Conservation (phyloP, 2,329 filamentous ascomycete species). For the Phialophora tarda region DNA sequence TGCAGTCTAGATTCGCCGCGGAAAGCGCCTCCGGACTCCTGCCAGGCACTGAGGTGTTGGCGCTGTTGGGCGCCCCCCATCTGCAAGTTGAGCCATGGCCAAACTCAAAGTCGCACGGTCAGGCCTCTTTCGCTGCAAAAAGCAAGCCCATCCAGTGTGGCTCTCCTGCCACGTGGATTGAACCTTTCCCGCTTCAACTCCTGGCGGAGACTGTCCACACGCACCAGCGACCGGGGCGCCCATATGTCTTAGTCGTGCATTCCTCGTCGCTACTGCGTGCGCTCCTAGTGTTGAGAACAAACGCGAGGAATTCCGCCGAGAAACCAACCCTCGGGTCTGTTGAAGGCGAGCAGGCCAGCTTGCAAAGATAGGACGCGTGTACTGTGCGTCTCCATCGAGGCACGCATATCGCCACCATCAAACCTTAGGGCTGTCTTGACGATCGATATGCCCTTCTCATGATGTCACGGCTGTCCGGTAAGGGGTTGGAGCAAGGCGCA, state of each 20-base stretch:
- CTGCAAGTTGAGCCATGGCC: not conserved
- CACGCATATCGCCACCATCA: not conserved
- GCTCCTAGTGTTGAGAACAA: not conserved
- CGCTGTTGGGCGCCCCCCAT: not conserved
- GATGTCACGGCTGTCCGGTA: not conserved
- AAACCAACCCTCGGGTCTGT: not conserved
- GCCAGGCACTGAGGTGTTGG: not conserved
- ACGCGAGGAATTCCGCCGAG: not conserved
- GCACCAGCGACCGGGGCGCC: not conserved
- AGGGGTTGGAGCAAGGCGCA: not conserved
- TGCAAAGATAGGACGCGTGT: not conserved
- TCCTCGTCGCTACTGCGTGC: not conserved
- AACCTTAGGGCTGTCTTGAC: not conserved
- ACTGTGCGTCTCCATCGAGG: not conserved
- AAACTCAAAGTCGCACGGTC: not conserved
- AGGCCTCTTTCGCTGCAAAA: not conserved
- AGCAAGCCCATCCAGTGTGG: not conserved
- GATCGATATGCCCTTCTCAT: not conserved
- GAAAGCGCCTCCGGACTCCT: conserved; percentile 3
- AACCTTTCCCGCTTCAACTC: not conserved
- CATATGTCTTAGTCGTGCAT: not conserved
- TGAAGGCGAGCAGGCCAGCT: not conserved
- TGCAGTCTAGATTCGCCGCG: conserved; percentile 2
- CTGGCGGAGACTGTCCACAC: not conserved
- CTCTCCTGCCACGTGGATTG: conserved; percentile 1